Percentiles rank a stretch among this genome's conserved stretches.
These are phyloP conservation scores for Cicer arietinum DNA, from an alignment of 306 rosid species.

Conservation along the genomic window DNA sequence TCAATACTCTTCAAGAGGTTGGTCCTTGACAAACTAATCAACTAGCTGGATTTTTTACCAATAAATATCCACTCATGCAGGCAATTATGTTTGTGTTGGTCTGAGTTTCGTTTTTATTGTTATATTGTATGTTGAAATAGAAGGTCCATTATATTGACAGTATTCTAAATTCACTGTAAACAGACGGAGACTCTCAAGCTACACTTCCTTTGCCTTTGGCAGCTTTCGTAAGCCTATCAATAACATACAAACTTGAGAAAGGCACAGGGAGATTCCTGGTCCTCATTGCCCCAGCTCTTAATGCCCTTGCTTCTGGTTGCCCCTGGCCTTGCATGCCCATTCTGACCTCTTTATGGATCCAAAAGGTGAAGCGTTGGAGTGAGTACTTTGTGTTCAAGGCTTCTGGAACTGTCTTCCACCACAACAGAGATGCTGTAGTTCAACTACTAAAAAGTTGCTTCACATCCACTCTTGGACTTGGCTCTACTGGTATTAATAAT, in stretches of 20 bases:
- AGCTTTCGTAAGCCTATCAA: conserved; percentile 79
- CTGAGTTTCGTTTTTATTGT: conserved; percentile 17
- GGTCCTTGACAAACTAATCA: conserved; percentile 24
- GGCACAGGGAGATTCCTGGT: conserved; percentile 65
- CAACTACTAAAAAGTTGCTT: conserved; percentile 94
- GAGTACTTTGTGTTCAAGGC: conserved; percentile 76
- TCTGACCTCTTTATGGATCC: conserved; percentile 80
- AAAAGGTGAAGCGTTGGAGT: conserved; percentile 88
- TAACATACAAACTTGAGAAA: conserved; percentile 85
- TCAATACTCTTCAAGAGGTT: conserved; percentile 7
- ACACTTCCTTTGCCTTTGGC: conserved; percentile 97
- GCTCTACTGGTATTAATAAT: conserved; percentile 51
- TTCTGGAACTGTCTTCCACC: conserved; percentile 85
- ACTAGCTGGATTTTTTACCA: conserved; percentile 18
- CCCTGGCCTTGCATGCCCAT: conserved; percentile 93
- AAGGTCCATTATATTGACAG: conserved; percentile 42
- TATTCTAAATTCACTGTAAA: conserved; percentile 42
- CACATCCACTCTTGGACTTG: conserved; percentile 79
- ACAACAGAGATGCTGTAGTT: conserved; percentile 82
- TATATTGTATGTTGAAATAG: conserved; percentile 9
- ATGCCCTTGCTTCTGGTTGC: conserved; percentile 77
- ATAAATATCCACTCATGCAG: conserved; percentile 23
- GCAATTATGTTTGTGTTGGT: conserved; percentile 22
- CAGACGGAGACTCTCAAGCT: conserved; percentile 81
- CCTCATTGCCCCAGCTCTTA: conserved; percentile 72